Base-by-base conservation (phyloP, 345 rosid genomes). In the Eucalyptus melliodora region DNA sequence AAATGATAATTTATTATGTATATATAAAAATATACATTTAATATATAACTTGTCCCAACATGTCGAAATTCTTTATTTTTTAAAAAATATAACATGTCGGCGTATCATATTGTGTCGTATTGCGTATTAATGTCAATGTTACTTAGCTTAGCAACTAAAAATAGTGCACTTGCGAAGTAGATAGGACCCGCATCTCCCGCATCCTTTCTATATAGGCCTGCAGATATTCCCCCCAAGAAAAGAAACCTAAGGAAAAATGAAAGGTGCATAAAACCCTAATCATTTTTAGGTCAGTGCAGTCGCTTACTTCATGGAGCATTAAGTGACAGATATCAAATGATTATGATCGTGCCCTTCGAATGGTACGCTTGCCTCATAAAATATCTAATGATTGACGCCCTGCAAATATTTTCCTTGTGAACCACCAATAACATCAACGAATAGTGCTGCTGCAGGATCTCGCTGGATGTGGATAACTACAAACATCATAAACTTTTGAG, bases 61-160 rank as follows among this genome's bases (percentile, higher is more conserved):
- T 21, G 5, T 53, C 2, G 0, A 4, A 53, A 53, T 53, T 19
- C 0, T 53, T 53, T 53, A 0, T 53, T 8, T 8, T 53, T 19
- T 19, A 0, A 3, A 0, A 3, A 0, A 19, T 7, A 19, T 0
- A 0, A 53, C 0, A 0, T 19, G 1, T 19, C 5, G 1, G 0
- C 2, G 5, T 53, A 19, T 53, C 2, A 0, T 19, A 0, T 19
- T 0, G 4, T 19, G 0, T 53, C 11, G 6, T 5, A 1, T 53
- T 1, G 1, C 4, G 0, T 17, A 0, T 53, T 0, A 0, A 0
- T 7, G 0, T 19, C 1, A 0, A 0, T 19, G 1, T 0, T 53
- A 53, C 0, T 53, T 53, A 19, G 30, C 30, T 56, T 24, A 23
- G 2, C 1, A 23, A 9, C 27, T 0, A 56, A 1, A 9, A 26